A percentile compares a stretch with the other conserved stretches of the same genome.
phyloP scores from a whole-genome alignment of 805 yeast species.

The Sugiyamaella marilandica region DNA sequence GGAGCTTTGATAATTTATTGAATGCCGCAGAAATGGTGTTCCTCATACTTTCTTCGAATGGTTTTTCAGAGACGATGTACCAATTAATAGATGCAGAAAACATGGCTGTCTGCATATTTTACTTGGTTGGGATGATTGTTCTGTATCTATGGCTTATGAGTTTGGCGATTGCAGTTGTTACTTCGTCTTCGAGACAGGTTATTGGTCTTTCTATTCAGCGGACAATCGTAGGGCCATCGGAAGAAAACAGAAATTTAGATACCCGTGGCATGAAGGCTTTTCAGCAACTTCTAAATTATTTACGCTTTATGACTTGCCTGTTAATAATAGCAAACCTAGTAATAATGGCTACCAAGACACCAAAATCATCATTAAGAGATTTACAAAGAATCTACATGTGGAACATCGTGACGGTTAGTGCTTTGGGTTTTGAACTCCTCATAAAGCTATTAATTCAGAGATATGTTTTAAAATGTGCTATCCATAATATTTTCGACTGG shows the following conservation, averaged over 20 bases:
- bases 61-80: slow-evolving; percentile 89
- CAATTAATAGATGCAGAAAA: slow-evolving; percentile 78
- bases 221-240: not conserved
- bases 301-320: too few species aligned
- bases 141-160: slow-evolving; percentile 81
- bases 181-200: slow-evolving; percentile 66
- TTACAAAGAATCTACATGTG: slow-evolving; percentile 12
- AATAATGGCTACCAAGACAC: slow-evolving; percentile 44
- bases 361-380: slow-evolving; percentile 9
- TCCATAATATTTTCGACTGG: slow-evolving; percentile 25
- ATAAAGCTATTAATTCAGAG: slow-evolving; percentile 18
- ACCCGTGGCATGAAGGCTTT: too few species aligned
- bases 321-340: slow-evolving; percentile 42
- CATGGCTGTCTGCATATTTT: slow-evolving; percentile 60
- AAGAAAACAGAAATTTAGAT: too few species aligned
- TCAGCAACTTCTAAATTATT: too few species aligned
- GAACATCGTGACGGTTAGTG: slow-evolving; percentile 16
- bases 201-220: slow-evolving; percentile 35
- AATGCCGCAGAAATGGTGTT: slow-evolving; percentile 80
- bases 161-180: slow-evolving; percentile 79
- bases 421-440: slow-evolving; percentile 23
- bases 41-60: slow-evolving; percentile 81
- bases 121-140: slow-evolving; percentile 63
- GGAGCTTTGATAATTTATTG: slow-evolving; percentile 77
- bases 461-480: too few species aligned